Base-by-base conservation (phyloP, 805 yeast species). In the Candida yuanshanica region DNA sequence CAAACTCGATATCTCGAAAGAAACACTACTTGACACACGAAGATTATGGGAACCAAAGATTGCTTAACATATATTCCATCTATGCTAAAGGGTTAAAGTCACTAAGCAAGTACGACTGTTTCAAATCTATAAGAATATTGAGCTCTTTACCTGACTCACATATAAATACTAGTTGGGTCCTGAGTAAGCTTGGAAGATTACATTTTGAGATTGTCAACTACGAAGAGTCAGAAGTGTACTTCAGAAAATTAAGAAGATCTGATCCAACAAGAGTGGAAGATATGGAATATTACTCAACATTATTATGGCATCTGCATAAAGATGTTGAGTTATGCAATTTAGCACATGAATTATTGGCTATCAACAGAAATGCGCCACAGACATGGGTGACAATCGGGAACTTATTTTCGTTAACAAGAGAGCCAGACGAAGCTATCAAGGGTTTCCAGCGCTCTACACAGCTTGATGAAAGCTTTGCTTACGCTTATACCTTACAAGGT, bases 301-400 rank as follows among this genome's bases (percentile, higher is more conserved):
- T 89, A 22, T 68, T 91, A 44, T 91, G 99, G 99, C 98, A 93
- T 65, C 64, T 89, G 37, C 91, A 84, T 42, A 81, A 81, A 53
- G 89, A 84, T 36, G 75, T 78, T 17, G 90, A 82, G 41, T 69
- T 93, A 38, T 81, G 93, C n/a, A 79, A 74, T 52, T 68, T 93
- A 42, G 85, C 95, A 4, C 86, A 85, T 56, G 96, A 89, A 50
- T 66, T 91, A 33, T 69, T 80, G 47, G 85, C 80, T 43, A 66
- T 79, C 14, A 77, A 83, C 50, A 67, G 77, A 10, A 61, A 70
- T n/a, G 68, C 81, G 11, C 84, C 95, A 7, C 83, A 88, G 49
- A 80, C 96, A 0, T 91, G 99, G 98, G 83, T 93, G 48, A 81
- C 84, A 1, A 70, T 89, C 44, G 99, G 99, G 1, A 93, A 91